Evolutionary conservation across 768 basidiomycete species (phyloP).

Genomic region (Nidularia sp.): DNA sequence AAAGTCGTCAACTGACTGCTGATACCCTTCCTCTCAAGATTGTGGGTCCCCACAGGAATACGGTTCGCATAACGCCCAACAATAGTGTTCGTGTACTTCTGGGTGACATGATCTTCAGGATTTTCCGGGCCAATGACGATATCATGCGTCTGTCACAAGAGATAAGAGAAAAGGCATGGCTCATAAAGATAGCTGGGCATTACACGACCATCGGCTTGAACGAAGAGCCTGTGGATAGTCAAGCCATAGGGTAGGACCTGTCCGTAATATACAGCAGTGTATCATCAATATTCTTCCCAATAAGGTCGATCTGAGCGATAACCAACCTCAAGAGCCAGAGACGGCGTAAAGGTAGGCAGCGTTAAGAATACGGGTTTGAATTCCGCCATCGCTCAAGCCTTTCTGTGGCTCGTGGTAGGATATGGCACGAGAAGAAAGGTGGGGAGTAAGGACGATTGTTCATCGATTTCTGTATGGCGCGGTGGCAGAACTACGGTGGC

Average conservation of each 20-base stretch:
- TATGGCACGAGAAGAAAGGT: background rate
- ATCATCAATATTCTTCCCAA: too few species aligned
- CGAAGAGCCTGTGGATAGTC: slow-evolving; percentile 64
- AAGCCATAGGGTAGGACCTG: slow-evolving; percentile 66
- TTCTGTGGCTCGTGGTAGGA: slow-evolving; percentile 1
- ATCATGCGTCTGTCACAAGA: slow-evolving; percentile 57
- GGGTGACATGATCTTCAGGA: slow-evolving; percentile 49
- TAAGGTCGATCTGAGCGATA: too few species aligned
- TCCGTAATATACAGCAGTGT: background rate
- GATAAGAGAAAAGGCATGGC: background rate
- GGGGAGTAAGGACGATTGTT: background rate
- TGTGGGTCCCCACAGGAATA: slow-evolving; percentile 55
- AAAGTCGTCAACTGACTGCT: slow-evolving; percentile 40
- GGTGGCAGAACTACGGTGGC: background rate
- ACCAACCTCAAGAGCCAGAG: slow-evolving; percentile 59
- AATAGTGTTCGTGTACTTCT: slow-evolving; percentile 72
- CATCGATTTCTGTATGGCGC: too few species aligned
- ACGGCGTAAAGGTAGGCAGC: slow-evolving; percentile 50
- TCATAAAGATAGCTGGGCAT: slow-evolving; percentile 6
- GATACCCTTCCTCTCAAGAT: slow-evolving; percentile 49
- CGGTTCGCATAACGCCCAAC: slow-evolving; percentile 74
- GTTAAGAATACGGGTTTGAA: slow-evolving; percentile 51
- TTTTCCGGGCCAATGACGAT: slow-evolving; percentile 71
- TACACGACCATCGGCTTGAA: slow-evolving; percentile 64
- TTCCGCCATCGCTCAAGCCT: slow-evolving; percentile 30